Conservation (phyloP, 495 filamentous ascomycete species). For the Terfezia boudieri region DNA sequence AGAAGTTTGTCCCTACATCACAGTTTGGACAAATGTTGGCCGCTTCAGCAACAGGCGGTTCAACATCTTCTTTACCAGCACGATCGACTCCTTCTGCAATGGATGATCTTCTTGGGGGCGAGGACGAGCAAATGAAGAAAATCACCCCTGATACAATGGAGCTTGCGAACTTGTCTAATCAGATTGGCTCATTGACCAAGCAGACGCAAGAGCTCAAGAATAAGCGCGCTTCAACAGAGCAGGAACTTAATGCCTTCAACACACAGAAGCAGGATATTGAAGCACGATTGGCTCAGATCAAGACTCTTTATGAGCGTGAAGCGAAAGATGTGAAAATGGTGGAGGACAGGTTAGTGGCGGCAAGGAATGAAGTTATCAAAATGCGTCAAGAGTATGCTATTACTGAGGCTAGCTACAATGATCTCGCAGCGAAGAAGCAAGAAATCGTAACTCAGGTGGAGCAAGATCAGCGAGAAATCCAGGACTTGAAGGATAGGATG, state of each 20-base stretch:
- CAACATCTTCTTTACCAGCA: conserved; percentile 27
- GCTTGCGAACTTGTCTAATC: conserved; percentile 89
- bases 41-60: conserved; percentile 54
- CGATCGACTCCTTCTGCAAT: conserved; percentile 17
- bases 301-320: conserved; percentile 78
- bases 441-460: conserved; percentile 52
- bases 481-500: conserved; percentile 66
- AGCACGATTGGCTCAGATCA: conserved; percentile 56
- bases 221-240: conserved; percentile 54
- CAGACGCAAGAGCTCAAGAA: conserved; percentile 82
- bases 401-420: conserved; percentile 60
- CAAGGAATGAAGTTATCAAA: conserved; percentile 61
- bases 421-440: conserved; percentile 64
- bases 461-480: conserved; percentile 74
- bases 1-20: conserved; percentile 68
- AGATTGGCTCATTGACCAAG: conserved; percentile 68
- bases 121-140: conserved; percentile 73
- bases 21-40: conserved; percentile 70
- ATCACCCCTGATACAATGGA: conserved; percentile 74
- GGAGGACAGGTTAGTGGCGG: conserved; percentile 54
- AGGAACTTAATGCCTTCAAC: conserved; percentile 51
- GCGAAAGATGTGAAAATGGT: conserved; percentile 62
- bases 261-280: conserved; percentile 86
- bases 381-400: conserved; percentile 58
- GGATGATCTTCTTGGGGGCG: conserved; percentile 87